These are phyloP conservation scores for Arxiozyma heterogenica DNA, from an alignment of 1,139 yeast genomes.

Conservation along the genomic window DNA sequence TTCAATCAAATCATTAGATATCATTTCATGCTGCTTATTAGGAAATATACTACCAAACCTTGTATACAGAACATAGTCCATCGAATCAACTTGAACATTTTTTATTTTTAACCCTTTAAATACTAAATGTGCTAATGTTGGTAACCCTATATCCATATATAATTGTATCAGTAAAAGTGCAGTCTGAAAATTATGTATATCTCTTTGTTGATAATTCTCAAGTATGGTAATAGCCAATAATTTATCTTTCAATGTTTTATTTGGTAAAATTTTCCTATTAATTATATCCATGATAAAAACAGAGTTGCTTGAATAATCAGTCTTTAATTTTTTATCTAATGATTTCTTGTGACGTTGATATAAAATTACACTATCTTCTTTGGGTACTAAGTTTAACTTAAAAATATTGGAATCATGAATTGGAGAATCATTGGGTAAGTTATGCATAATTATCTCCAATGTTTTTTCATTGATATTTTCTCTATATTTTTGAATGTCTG, in stretches of 20 bases:
- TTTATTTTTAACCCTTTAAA: conserved; percentile 58
- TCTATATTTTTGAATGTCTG: conserved; percentile 19
- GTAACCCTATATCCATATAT: conserved; percentile 52
- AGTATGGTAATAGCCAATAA: conserved; percentile 20
- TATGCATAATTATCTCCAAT: conserved; percentile 5
- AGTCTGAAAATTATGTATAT: conserved; percentile 26
- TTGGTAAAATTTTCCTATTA: conserved; percentile 6
- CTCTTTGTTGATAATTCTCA: conserved; percentile 25
- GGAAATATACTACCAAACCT: conserved; percentile 40
- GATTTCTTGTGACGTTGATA: conserved; percentile 16
- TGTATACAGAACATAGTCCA: conserved; percentile 48
- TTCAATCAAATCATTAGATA: conserved; percentile 10
- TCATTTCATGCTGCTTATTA: conserved; percentile 20
- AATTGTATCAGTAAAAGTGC: conserved; percentile 54
- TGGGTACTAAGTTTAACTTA: conserved; percentile 8
- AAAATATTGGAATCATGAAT: conserved; percentile 23
- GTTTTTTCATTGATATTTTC: conserved; percentile 7
- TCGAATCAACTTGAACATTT: conserved; percentile 70
- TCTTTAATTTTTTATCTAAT: conserved; percentile 17
- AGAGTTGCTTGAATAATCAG: conserved; percentile 26
- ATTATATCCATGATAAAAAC: conserved; percentile 21
- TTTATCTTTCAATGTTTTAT: conserved; percentile 10
- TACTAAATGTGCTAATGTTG: conserved; percentile 37
- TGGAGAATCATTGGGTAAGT: conserved; percentile 10
- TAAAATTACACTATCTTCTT: conserved; percentile 6